These are phyloP conservation scores for Suhomyces xylopsoci DNA, from an alignment of 805 yeast species.

Conservation along the genomic window DNA sequence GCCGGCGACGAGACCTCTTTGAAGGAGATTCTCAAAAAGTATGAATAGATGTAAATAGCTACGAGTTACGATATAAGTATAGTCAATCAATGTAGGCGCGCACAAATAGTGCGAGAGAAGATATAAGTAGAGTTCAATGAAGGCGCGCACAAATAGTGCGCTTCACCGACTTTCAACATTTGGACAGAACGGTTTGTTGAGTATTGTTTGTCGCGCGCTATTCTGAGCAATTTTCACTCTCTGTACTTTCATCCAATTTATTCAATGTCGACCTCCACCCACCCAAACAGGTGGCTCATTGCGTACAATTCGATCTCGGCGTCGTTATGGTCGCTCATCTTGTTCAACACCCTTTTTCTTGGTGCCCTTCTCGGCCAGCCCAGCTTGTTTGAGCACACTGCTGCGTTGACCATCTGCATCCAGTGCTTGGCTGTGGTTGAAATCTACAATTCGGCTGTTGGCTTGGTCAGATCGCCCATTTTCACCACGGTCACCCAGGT, in stretches of 20 bases:
- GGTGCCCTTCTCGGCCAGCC: conserved; percentile 56
- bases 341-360: conserved; percentile 39
- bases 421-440: conserved; percentile 83
- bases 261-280: conserved; percentile 9
- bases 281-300: conserved; percentile 36
- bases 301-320: conserved; percentile 43
- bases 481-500: conserved; percentile 86
- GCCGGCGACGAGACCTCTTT: conserved; percentile 37
- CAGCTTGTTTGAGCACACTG: conserved; percentile 56
- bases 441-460: conserved; percentile 70
- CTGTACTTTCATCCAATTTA: too few species aligned
- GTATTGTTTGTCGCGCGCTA: too few species aligned
- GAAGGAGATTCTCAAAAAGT: conserved; percentile 27
- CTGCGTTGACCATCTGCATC: conserved; percentile 55
- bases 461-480: conserved; percentile 82
- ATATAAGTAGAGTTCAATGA: too few species aligned
- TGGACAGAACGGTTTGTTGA: too few species aligned
- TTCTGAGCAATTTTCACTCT: too few species aligned
- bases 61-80: background rate
- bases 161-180: too few species aligned
- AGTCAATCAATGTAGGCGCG: too few species aligned
- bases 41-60: conserved; percentile 8
- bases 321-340: conserved; percentile 40
- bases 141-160: too few species aligned
- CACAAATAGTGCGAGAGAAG: too few species aligned